Base-by-base conservation (phyloP, 768 basidiomycete genomes). In the Amanita molliuscula region DNA sequence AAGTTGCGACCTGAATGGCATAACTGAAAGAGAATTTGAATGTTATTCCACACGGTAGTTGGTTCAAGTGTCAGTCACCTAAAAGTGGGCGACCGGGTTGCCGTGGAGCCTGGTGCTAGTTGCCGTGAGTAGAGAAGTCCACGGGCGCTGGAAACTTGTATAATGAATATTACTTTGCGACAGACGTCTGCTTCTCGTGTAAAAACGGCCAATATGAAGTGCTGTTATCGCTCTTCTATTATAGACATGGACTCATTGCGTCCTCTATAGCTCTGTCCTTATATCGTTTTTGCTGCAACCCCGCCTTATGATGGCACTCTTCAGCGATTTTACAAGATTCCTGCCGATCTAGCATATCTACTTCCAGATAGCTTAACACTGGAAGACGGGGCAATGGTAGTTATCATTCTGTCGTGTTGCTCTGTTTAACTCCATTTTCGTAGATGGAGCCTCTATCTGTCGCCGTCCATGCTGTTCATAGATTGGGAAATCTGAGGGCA, bases 371-470 rank as follows among this genome's bases (percentile, higher is more conserved):
- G 80, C 60, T 79, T 97, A 43, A 78, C 84, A 16, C 77, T 95
- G 11, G 94, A 95, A 65, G 93, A 98, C 62, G 95, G 94, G 28
- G 93, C 95, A 5, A 87, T 97, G 88, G 88, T 88, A 50, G 44
- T 70, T 33, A 51, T 41, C 9, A n/a, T 21, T 13, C 55, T 16
- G 10, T 18, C 33, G 13, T 21, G 31, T 28, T 6, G 43, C 33
- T 35, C 20, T 36, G 50, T 18, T 31, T 44, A 34, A 48, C 29
- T 40, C 43, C 42, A 18, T 43, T 43, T 13, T 48, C 44, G 18
- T 51, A 91, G 89, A 92, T 96, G 71, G 95, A 97, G 64, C 95
- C 95, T 4, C 78, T 97, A 35, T 82, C 94, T 20, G 95, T 97
- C 21, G 95, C 81, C 3, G 77, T 96, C 10, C 94, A 97, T 65